Conservation (phyloP, 345 rosid species). For the Linum usitatissimum region DNA sequence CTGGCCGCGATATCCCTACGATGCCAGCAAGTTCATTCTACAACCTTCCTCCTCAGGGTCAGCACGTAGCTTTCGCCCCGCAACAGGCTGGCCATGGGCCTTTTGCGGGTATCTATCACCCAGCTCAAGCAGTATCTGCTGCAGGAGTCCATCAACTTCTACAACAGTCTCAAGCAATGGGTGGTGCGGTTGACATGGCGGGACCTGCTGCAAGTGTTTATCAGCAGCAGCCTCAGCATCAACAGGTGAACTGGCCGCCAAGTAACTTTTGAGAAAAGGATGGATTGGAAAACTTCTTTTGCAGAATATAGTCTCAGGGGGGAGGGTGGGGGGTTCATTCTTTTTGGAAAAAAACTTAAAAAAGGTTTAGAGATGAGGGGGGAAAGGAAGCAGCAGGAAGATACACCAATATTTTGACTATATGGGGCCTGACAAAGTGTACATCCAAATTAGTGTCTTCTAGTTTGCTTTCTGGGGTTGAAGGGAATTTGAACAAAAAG, state of each 20-base stretch:
- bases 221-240: slow-evolving; percentile 80
- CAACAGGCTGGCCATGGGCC: slow-evolving; percentile 62
- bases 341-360: neutral
- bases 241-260: slow-evolving; percentile 85
- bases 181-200: slow-evolving; percentile 62
- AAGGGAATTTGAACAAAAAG: slow-evolving; percentile 14
- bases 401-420: slow-evolving; percentile 14
- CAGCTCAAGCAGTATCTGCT: slow-evolving; percentile 59
- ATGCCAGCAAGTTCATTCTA: slow-evolving; percentile 69
- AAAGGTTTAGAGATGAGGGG: slow-evolving; percentile 9
- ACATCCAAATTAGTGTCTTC: slow-evolving; percentile 29
- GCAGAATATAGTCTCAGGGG: neutral
- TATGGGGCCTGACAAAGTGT: slow-evolving; percentile 23
- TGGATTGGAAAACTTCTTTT: slow-evolving; percentile 19
- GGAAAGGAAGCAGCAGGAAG: slow-evolving; percentile 19
- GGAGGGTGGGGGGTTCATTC: neutral
- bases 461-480: slow-evolving; percentile 27
- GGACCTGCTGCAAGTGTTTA: slow-evolving; percentile 61
- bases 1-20: slow-evolving; percentile 61
- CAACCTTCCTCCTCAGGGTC: slow-evolving; percentile 75
- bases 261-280: slow-evolving; percentile 53
- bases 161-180: slow-evolving; percentile 67
- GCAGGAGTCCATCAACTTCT: slow-evolving; percentile 46
- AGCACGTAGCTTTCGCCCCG: slow-evolving; percentile 67
- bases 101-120: slow-evolving; percentile 61